Base-by-base conservation (phyloP, 306 rosid species). In the Albizia julibrissin region DNA sequence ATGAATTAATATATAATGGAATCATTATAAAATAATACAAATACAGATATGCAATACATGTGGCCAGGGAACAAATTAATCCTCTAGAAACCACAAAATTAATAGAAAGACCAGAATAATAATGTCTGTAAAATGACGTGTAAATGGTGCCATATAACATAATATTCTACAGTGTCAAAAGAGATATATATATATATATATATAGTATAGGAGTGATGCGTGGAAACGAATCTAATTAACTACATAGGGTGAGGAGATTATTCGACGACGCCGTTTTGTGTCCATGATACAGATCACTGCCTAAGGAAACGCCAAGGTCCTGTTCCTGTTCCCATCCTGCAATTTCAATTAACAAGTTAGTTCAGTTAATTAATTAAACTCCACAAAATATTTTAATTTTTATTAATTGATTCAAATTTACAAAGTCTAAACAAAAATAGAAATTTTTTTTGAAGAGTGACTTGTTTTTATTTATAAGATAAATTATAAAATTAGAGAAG, bases 261-360 rank as follows among this genome's bases (percentile, higher is more conserved):
- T 12, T 21, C 3, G 7, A 56, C 27, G 62, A 21, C 62, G n/a
- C 62, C 12, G 27, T 56, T 54, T 54, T 56, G 62, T 8, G n/a
- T 56, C 62, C 62, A 56, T 56, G 27, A 56, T n/a, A 8, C 52
- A 47, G 12, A 26, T 61, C 67, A 74, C 14, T 81, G 47, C 79
- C 87, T 92, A 1, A 93, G 92, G 83, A 92, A 89, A 37, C 91
- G 89, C 97, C 99, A 95, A 10, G 99, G 99, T 88, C 99, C 99
- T 1, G 99, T 93, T 74, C 91, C 97, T 4, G 98, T 93, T 72
- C 96, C 97, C 97, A 95, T 93, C 91, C 99, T 95, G 94, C 87
- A 88, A 42, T 42, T 18, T 70, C 52, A 26, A 22, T 21, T 69
- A 12, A 16, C 13, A 40, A n/a, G 2, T 2, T 14, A 39, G 9